phyloP scores from a whole-genome alignment of 1,284 basidiomycete genomes.

The Ustilago loliicola region DNA sequence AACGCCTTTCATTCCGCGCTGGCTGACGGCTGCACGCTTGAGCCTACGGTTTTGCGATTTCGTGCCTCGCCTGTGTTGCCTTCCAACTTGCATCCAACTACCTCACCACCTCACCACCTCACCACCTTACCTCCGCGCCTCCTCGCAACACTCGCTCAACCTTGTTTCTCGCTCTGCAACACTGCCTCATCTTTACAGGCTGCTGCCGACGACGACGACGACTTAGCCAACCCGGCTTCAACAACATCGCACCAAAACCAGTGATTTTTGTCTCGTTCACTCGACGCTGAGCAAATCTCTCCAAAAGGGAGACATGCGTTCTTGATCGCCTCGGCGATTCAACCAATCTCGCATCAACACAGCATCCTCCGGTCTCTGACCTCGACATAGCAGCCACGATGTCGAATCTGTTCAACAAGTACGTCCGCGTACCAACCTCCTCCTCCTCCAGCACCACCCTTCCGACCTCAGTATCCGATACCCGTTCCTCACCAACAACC shows the following conservation, averaged over 20 bases:
- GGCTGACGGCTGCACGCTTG: not conserved
- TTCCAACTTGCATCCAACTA: too few species aligned
- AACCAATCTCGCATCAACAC: not conserved
- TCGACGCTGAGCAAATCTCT: too few species aligned
- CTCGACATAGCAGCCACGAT: slow-evolving; percentile 10
- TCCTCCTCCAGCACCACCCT: slow-evolving; percentile 22
- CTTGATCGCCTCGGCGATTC: not conserved
- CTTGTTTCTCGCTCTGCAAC: too few species aligned
- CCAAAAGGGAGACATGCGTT: not conserved
- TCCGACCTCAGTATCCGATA: slow-evolving; percentile 24
- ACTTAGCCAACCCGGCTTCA: too few species aligned
- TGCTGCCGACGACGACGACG: too few species aligned
- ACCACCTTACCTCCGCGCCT: too few species aligned
- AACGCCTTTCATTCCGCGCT: not conserved
- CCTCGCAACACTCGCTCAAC: too few species aligned
- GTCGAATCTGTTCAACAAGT: slow-evolving; percentile 34
- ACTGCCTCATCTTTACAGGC: too few species aligned
- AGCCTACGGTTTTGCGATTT: not conserved
- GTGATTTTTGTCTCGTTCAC: too few species aligned
- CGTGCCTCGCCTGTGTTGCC: too few species aligned
- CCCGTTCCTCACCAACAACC: slow-evolving; percentile 12
- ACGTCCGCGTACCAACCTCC: slow-evolving; percentile 39
- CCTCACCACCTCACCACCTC: too few species aligned
- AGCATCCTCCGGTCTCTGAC: not conserved
- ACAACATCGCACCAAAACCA: too few species aligned